Evolutionary conservation across 495 filamentous ascomycete genomes (phyloP).

Genomic region (Lasiosphaeria miniovina): DNA sequence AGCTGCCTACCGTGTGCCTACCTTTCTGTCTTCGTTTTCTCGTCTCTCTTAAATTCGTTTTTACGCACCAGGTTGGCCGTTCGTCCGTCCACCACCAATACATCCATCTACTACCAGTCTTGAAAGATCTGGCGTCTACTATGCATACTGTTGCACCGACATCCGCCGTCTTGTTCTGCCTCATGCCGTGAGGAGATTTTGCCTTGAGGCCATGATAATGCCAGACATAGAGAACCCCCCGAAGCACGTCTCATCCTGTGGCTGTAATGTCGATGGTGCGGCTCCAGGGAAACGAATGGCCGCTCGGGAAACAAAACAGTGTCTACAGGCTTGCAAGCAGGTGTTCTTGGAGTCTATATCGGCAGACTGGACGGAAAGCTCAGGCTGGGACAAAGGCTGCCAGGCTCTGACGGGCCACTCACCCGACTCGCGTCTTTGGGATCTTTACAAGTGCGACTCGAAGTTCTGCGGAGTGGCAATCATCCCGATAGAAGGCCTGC

Average conservation of each 20-base stretch:
- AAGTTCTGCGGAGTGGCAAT: constrained; percentile 43
- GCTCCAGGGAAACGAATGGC: constrained; percentile 8
- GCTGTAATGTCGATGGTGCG: constrained; percentile 24
- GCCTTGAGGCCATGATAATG: constrained; percentile 3
- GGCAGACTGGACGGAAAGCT: constrained; percentile 16
- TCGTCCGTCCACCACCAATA: too few species aligned
- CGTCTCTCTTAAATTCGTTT: neutral
- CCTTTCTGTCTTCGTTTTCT: constrained; percentile 15
- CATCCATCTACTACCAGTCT: constrained; percentile 2
- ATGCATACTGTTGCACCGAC: constrained; percentile 19
- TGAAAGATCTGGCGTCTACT: constrained; percentile 10
- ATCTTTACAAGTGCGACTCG: constrained; percentile 46
- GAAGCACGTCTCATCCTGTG: constrained; percentile 12
- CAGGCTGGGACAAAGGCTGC: constrained; percentile 21
- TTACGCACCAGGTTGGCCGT: neutral
- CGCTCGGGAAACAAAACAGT: constrained; percentile 14
- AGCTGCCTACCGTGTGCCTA: constrained; percentile 14
- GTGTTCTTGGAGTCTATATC: constrained; percentile 20
- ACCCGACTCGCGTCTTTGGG: constrained; percentile 29
- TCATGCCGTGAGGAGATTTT: constrained; percentile 1
- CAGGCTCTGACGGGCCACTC: constrained; percentile 15
- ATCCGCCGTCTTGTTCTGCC: constrained; percentile 5
- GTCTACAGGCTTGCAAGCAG: constrained; percentile 24
- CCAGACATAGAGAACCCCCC: constrained; percentile 12
- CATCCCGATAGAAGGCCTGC: constrained; percentile 20